These are phyloP conservation scores for Teratosphaeriaceae sp. DNA, from an alignment of 2,329 filamentous ascomycete genomes.

Conservation along the genomic window DNA sequence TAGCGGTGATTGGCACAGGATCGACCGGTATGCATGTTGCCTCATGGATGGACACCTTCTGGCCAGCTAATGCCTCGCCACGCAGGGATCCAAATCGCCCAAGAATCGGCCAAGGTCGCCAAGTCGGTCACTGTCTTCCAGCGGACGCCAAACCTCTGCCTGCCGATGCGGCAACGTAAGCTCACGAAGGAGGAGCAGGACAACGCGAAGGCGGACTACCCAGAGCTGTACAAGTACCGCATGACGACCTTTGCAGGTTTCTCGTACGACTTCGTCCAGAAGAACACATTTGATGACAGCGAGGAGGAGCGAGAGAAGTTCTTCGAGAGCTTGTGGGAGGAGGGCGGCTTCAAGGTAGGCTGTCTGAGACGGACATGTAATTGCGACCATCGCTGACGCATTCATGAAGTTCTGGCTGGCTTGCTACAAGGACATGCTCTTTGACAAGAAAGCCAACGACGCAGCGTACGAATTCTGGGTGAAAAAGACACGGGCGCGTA, in stretches of 20 bases:
- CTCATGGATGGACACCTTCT: background rate
- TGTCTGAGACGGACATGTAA: background rate
- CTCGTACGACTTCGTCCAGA: conserved; percentile 48
- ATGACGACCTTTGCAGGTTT: conserved; percentile 32
- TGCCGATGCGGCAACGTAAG: conserved; percentile 53
- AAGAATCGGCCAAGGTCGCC: conserved; percentile 10
- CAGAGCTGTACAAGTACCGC: conserved; percentile 35
- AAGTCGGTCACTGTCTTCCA: conserved; percentile 57
- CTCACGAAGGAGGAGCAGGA: conserved; percentile 48
- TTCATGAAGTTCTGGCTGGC: conserved; percentile 20
- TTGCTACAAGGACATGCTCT: conserved; percentile 25
- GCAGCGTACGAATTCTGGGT: conserved; percentile 41
- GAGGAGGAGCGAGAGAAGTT: conserved; percentile 37
- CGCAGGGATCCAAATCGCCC: conserved; percentile 13
- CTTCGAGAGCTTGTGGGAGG: conserved; percentile 35
- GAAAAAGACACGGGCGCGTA: conserved; percentile 36
- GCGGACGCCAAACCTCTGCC: conserved; percentile 58
- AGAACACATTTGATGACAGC: conserved; percentile 44
- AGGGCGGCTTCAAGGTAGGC: conserved; percentile 31
- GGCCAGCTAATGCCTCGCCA: background rate
- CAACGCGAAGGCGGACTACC: conserved; percentile 34
- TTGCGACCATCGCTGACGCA: background rate
- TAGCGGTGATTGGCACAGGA: conserved; percentile 37
- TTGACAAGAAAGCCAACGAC: conserved; percentile 31
- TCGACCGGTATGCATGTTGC: conserved; percentile 33